Conservation (phyloP, 768 basidiomycete species). For the Auriculariales sp. region DNA sequence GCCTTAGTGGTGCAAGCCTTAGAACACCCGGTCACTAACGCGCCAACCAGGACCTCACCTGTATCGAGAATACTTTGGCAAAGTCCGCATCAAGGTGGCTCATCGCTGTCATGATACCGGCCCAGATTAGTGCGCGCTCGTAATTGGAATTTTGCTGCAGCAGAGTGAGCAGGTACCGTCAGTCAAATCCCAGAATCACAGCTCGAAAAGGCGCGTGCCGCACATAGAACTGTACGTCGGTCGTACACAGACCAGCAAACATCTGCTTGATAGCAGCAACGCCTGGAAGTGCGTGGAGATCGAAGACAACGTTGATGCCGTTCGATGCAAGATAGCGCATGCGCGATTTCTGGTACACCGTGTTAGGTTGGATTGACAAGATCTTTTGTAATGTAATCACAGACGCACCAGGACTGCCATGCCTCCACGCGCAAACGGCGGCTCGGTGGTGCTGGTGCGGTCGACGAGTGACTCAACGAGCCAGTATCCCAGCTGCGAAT, state of each 20-base stretch:
- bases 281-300: slow-evolving; percentile 60
- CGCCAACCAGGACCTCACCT: too few species aligned
- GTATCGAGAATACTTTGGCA: slow-evolving; percentile 47
- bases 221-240: slow-evolving; percentile 60
- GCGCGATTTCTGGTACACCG: slow-evolving; percentile 39
- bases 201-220: slow-evolving; percentile 8
- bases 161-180: slow-evolving; percentile 4
- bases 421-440: slow-evolving; percentile 59
- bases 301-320: slow-evolving; percentile 51
- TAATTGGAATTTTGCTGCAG: slow-evolving; percentile 55
- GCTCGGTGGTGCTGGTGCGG: slow-evolving; percentile 39
- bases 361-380: not conserved
- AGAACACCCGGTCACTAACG: too few species aligned
- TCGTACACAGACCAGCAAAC: slow-evolving; percentile 53
- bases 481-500: slow-evolving; percentile 61
- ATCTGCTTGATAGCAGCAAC: slow-evolving; percentile 43
- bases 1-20: too few species aligned
- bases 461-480: slow-evolving; percentile 61
- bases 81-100: slow-evolving; percentile 59
- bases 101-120: slow-evolving; percentile 61
- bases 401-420: slow-evolving; percentile 43
- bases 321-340: slow-evolving; percentile 42
- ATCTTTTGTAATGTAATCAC: too few species aligned
- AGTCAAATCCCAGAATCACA: not conserved
- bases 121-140: slow-evolving; percentile 67